Percentiles rank a stretch among this genome's conserved stretches.
Conservation (phyloP, 2,329 filamentous ascomycete species). For the Talaromyces sp. region DNA sequence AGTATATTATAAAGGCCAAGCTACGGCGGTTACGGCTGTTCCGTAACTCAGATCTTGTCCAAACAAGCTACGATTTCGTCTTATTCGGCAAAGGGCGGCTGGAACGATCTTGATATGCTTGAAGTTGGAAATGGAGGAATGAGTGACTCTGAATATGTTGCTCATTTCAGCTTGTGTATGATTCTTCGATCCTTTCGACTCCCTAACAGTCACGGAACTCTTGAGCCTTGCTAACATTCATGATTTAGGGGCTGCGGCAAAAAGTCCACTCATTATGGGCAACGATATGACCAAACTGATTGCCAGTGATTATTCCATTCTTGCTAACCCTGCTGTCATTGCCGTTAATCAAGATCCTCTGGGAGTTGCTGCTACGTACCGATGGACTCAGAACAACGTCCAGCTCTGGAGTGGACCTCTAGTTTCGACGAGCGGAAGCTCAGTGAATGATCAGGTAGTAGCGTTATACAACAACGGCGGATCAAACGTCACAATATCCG, state of each 20-base stretch:
- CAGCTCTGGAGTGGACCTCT: conserved; percentile 8
- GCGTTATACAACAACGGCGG: conserved; percentile 2
- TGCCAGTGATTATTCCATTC: conserved; percentile 10
- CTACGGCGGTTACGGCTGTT: conserved; percentile 9
- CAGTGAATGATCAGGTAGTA: neutral
- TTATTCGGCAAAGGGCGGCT: conserved; percentile 3
- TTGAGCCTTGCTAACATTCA: neutral
- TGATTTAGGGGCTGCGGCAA: conserved; percentile 6
- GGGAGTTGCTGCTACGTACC: neutral
- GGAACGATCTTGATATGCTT: conserved; percentile 18
- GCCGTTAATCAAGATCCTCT: conserved; percentile 13
- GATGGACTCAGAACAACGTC: neutral
- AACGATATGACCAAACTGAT: conserved; percentile 11
- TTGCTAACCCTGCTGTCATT: conserved; percentile 18
- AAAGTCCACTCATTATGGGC: conserved; percentile 15
- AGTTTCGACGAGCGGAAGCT: neutral
- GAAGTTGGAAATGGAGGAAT: conserved; percentile 18
- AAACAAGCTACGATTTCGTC: conserved; percentile 2
- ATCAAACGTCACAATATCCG: neutral
- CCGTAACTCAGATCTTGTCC: conserved; percentile 8
- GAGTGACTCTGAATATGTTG: conserved; percentile 13
- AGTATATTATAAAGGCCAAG: neutral
- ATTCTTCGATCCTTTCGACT: no score
- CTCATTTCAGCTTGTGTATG: conserved; percentile 8
- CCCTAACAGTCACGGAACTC: neutral